Percentiles rank a stretch among this genome's conserved stretches.
Conservation (phyloP, 345 rosid species). For the Gossypium ekmanianum region DNA sequence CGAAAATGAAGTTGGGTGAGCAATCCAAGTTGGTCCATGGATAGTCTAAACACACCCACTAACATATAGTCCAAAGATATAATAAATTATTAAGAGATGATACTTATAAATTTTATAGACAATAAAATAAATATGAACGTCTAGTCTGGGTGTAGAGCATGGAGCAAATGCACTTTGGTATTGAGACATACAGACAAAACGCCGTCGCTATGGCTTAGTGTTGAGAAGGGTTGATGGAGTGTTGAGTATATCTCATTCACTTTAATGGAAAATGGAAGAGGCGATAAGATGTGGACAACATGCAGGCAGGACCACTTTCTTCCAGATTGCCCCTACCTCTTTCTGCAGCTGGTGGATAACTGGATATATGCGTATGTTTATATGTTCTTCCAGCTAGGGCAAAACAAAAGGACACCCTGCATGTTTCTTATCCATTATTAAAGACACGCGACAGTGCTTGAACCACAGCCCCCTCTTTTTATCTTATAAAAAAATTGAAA, state of each 20-base stretch:
- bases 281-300: background rate
- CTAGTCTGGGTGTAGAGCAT: background rate
- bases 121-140: too few relatives aligned
- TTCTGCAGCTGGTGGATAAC: background rate
- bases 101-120: too few relatives aligned
- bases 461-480: too few relatives aligned
- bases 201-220: background rate
- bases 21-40: too few relatives aligned
- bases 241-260: background rate
- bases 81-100: too few relatives aligned
- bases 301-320: background rate
- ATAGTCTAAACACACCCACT: too few relatives aligned
- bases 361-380: background rate
- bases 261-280: background rate
- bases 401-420: background rate
- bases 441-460: background rate
- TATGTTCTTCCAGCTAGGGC: background rate
- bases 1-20: too few relatives aligned
- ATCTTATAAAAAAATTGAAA: too few relatives aligned
- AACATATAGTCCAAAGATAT: too few relatives aligned
- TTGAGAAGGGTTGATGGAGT: background rate
- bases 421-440: background rate
- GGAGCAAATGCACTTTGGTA: background rate
- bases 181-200: background rate
- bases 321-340: background rate